A percentile compares a stretch with the other conserved stretches of the same genome.
Evolutionary conservation across 1,284 basidiomycete species (phyloP).

Genomic region (Laetiporus sulphureus): DNA sequence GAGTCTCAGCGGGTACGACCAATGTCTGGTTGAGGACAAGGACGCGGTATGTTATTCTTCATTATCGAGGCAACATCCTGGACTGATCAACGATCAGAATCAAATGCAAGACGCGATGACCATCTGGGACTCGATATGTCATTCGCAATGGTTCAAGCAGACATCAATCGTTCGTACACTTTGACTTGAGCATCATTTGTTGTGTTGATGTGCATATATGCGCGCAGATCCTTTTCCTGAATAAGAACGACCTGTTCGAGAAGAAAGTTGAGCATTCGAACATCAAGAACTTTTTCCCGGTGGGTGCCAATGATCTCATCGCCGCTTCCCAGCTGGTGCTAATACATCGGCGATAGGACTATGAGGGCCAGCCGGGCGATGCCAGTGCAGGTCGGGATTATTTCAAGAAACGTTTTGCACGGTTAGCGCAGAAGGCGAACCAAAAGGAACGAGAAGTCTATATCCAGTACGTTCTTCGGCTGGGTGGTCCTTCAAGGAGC

Average conservation of each 20-base stretch:
- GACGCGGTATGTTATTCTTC: constrained; percentile 59
- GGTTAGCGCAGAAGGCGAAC: constrained; percentile 75
- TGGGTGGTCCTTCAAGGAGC: too few species aligned
- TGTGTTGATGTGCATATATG: constrained; percentile 4
- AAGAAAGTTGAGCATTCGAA: constrained; percentile 77
- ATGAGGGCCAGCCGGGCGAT: constrained; percentile 65
- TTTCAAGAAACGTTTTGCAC: constrained; percentile 83
- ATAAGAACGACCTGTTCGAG: constrained; percentile 87
- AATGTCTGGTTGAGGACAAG: constrained; percentile 90
- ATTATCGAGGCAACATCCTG: constrained; percentile 1
- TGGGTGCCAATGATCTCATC: constrained; percentile 30
- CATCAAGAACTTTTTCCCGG: constrained; percentile 83
- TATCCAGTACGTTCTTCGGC: constrained; percentile 79
- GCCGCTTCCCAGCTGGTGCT: too few species aligned
- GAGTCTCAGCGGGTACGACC: constrained; percentile 85
- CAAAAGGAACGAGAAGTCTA: constrained; percentile 89
- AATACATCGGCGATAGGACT: constrained; percentile 47
- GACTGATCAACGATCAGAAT: constrained; percentile 46
- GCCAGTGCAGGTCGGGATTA: constrained; percentile 77
- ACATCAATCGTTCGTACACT: constrained; percentile 71
- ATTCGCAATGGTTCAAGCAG: constrained; percentile 89
- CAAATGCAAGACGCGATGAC: constrained; percentile 97
- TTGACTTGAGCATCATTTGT: constrained; percentile 1
- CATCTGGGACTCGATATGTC: constrained; percentile 92
- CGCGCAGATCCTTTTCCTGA: constrained; percentile 79